Evolutionary conservation across 2,329 filamentous ascomycete species (phyloP).

Genomic region (Xylariales sp.): DNA sequence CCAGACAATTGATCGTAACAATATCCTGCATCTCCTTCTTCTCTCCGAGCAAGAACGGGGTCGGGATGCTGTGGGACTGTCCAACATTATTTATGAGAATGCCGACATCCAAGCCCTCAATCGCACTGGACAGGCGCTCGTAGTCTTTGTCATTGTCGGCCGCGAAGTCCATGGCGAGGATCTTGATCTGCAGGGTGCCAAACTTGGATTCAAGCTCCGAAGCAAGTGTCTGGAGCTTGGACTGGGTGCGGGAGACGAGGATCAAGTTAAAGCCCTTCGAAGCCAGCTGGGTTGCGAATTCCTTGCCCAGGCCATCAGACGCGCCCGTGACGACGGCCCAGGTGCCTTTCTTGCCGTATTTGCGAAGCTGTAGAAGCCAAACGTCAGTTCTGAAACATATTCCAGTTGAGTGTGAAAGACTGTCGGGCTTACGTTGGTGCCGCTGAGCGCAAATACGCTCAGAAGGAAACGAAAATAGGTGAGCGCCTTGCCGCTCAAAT

Average conservation of each 20-base stretch:
- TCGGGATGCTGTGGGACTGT: constrained; percentile 87
- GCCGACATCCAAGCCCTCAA: constrained; percentile 72
- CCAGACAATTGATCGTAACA: constrained; percentile 90
- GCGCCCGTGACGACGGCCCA: constrained; percentile 95
- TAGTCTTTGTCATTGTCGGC: constrained; percentile 77
- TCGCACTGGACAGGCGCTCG: constrained; percentile 60
- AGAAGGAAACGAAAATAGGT: constrained; percentile 58
- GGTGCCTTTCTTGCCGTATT: constrained; percentile 84
- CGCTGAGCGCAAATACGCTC: constrained; percentile 63
- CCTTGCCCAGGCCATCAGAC: constrained; percentile 94
- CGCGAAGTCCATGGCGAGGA: constrained; percentile 87
- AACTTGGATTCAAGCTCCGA: constrained; percentile 70
- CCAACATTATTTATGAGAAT: constrained; percentile 97
- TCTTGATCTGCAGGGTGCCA: constrained; percentile 66
- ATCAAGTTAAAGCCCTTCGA: constrained; percentile 90
- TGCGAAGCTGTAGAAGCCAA: constrained; percentile 61
- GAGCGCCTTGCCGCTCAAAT: constrained; percentile 50
- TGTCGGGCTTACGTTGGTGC: constrained; percentile 50
- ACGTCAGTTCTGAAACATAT: neutral
- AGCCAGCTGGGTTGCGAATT: constrained; percentile 88
- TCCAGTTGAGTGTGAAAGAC: neutral
- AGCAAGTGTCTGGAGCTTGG: constrained; percentile 77
- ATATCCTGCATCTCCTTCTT: constrained; percentile 81
- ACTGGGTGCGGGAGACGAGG: constrained; percentile 90
- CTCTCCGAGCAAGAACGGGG: constrained; percentile 77